These are phyloP conservation scores for Amniculicola lignicola DNA, from an alignment of 495 filamentous ascomycete species.

Conservation along the genomic window DNA sequence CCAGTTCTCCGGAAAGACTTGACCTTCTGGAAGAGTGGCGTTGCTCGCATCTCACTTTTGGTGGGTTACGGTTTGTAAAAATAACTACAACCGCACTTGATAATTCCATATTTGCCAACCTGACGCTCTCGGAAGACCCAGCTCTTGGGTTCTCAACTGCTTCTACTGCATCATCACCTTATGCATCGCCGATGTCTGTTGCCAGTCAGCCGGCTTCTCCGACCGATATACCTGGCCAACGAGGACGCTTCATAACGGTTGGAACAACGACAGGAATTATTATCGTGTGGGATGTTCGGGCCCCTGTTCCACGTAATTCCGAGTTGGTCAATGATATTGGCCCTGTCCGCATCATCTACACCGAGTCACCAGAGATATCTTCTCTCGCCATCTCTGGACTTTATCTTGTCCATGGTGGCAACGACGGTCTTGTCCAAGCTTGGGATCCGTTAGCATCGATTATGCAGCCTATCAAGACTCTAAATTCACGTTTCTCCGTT, in stretches of 20 bases:
- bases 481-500: constrained; percentile 83
- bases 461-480: constrained; percentile 72
- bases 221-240: constrained; percentile 71
- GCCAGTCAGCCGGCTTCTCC: constrained; percentile 47
- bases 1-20: constrained; percentile 28
- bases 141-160: constrained; percentile 54
- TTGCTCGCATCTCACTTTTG: constrained; percentile 56
- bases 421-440: constrained; percentile 90
- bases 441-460: constrained; percentile 93
- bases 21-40: constrained; percentile 57
- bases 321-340: constrained; percentile 53
- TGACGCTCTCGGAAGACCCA: constrained; percentile 75
- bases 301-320: constrained; percentile 51
- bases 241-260: constrained; percentile 74
- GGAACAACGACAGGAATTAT: constrained; percentile 78
- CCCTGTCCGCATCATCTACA: constrained; percentile 79
- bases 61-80: constrained; percentile 49
- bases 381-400: constrained; percentile 82
- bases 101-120: constrained; percentile 63
- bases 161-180: constrained; percentile 56
- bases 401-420: constrained; percentile 87
- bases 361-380: constrained; percentile 84
- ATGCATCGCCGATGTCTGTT: constrained; percentile 53
- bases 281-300: constrained; percentile 80
- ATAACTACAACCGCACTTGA: constrained; percentile 77